Evolutionary conservation across 2,329 filamentous ascomycete species (phyloP).

Genomic region (Endoconidiophora laricicola): DNA sequence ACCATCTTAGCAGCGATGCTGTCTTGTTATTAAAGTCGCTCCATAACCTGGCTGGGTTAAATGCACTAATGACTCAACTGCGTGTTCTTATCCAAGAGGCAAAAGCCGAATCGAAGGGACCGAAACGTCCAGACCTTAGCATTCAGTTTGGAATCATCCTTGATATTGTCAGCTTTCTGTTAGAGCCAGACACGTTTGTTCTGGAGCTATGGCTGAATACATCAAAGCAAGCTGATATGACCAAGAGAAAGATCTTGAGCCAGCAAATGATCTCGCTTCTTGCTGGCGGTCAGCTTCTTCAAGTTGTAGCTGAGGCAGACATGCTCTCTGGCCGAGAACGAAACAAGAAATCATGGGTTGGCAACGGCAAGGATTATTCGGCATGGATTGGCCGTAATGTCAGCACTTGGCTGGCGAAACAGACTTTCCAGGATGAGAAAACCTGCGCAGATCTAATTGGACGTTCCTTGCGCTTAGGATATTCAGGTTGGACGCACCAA

Average conservation of each 20-base stretch:
- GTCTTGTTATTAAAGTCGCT: conserved; percentile 46
- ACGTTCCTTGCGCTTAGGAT: conserved; percentile 53
- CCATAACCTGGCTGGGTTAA: conserved; percentile 58
- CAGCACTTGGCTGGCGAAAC: conserved; percentile 24
- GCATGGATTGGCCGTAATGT: conserved; percentile 57
- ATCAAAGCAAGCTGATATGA: conserved; percentile 9
- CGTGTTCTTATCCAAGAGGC: conserved; percentile 40
- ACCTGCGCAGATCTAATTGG: conserved; percentile 32
- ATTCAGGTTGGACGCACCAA: conserved; percentile 38
- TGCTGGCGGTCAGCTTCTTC: conserved; percentile 32
- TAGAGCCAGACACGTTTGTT: conserved; percentile 2
- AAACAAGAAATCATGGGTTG: conserved; percentile 35
- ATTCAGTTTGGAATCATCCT: conserved; percentile 29
- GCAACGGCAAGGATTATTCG: conserved; percentile 46
- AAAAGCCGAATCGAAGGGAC: conserved; percentile 22
- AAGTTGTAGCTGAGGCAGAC: conserved; percentile 36
- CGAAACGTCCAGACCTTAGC: conserved; percentile 25
- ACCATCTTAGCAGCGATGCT: conserved; percentile 20
- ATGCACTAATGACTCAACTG: conserved; percentile 56
- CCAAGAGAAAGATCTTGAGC: conserved; percentile 21
- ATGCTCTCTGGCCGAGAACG: conserved; percentile 1
- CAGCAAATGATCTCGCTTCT: conserved; percentile 31
- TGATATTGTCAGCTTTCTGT: conserved; percentile 23
- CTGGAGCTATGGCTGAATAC: conserved; percentile 13
- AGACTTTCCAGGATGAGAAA: conserved; percentile 22